Conservation (phyloP, 2,329 filamentous ascomycete species). For the Trichoderma lentiforme region DNA sequence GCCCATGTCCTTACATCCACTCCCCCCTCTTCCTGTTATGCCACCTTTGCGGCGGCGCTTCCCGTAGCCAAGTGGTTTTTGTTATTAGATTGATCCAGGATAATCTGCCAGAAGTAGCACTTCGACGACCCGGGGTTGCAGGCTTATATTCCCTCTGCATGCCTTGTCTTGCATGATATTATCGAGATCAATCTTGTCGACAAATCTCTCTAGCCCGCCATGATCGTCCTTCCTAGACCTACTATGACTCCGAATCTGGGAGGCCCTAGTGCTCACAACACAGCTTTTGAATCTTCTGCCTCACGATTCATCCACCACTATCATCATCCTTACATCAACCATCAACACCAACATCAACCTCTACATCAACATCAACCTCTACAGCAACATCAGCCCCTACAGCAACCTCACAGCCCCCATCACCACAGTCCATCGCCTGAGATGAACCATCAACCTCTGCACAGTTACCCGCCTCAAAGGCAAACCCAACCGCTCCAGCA, state of each 20-base stretch:
- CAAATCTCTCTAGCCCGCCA: constrained; percentile 22
- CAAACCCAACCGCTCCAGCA: background rate
- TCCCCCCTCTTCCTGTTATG: constrained; percentile 14
- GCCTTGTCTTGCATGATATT: constrained; percentile 24
- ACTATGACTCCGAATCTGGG: constrained; percentile 22
- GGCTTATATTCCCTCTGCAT: constrained; percentile 24
- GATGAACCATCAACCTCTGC: background rate
- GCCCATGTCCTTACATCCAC: constrained; percentile 15
- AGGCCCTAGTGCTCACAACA: constrained; percentile 18
- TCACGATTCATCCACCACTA: constrained; percentile 4
- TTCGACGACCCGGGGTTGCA: constrained; percentile 16
- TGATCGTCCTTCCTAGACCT: constrained; percentile 31
- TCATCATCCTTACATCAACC: constrained; percentile 14
- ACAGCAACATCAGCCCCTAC: background rate
- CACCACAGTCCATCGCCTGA: background rate
- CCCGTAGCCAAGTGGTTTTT: constrained; percentile 14
- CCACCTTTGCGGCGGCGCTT: constrained; percentile 18
- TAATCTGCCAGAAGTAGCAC: constrained; percentile 12
- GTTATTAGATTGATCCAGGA: constrained; percentile 20
- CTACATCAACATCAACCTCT: background rate
- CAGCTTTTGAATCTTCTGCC: background rate
- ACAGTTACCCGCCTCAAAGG: background rate
- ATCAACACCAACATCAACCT: constrained; percentile 1
- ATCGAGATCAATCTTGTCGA: constrained; percentile 26
- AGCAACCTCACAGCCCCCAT: background rate